Evolutionary conservation across 1,284 basidiomycete genomes (phyloP), one percentile per base, ranked within the genome.

Genomic region (Fomitopsis betulina): DNA sequence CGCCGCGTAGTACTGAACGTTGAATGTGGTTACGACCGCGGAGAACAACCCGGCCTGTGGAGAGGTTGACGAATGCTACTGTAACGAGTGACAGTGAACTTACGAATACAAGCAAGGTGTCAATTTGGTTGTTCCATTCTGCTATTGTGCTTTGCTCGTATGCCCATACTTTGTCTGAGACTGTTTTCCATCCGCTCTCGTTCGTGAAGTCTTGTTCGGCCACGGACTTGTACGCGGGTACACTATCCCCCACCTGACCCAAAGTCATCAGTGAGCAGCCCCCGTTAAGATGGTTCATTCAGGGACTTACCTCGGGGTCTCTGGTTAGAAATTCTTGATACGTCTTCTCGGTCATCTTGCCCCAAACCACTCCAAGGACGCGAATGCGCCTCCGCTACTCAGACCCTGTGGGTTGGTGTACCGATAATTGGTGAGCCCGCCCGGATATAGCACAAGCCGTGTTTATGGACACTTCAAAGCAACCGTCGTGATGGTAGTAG

Each of bases 21-120:
- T 51, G 55, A 65, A 65, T 1, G 62, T 47, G n/a, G 62, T 62
- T 3, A 62, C n/a, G 8, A 60, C 54, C 4, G 62, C 63, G 6
- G 63, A 65, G 53, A 63, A 59, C 23, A 65, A 49, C 32, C 55
- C 59, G 45, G 60, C 58, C 58, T 60, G n/a, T 21, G 32, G 49
- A 37, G 19, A n/a, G 17, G 17, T 33, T 30, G 17, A 5, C n/a
- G 17, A 27, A 47, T 47, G 42, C 12, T 21, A n/a, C 7, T 15
- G 19, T n/a, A 4, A 19, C 8, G 8, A 19, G 10, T 42, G 23
- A 43, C n/a, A 3, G 9, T 25, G 4, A 13, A 51, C 49, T 51
- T 4, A 51, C 49, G 33, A 51, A 51, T n/a, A 51, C 49, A 19
- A 51, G 49, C n/a, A 51, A 32, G 15, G 49, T 35, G 33, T 51